These are phyloP conservation scores for Hypomontagnella monticulosa DNA, from an alignment of 495 filamentous ascomycete genomes.

Conservation along the genomic window DNA sequence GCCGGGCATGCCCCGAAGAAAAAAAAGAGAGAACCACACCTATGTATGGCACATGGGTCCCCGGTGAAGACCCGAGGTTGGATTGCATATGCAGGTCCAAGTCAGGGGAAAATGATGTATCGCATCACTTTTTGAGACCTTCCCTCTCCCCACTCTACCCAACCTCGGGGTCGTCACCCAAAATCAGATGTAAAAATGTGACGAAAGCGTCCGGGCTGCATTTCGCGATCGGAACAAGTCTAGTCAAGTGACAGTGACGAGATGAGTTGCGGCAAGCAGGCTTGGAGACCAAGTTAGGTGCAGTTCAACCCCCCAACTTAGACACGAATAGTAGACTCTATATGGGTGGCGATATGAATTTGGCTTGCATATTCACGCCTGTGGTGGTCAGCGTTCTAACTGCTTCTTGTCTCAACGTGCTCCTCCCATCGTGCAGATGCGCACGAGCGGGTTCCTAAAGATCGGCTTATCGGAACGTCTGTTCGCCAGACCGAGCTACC, in stretches of 20 bases:
- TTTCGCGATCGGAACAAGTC: slow-evolving; percentile 28
- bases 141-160: slow-evolving; percentile 26
- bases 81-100: slow-evolving; percentile 44
- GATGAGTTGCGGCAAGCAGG: slow-evolving; percentile 13
- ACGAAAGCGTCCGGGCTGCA: slow-evolving; percentile 32
- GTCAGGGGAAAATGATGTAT: slow-evolving; percentile 39
- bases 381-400: background rate
- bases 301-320: slow-evolving; percentile 25
- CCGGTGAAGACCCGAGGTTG: slow-evolving; percentile 34
- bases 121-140: slow-evolving; percentile 28
- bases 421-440: slow-evolving; percentile 26
- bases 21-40: background rate
- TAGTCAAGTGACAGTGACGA: slow-evolving; percentile 28
- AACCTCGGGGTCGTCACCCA: slow-evolving; percentile 30
- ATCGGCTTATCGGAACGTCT: slow-evolving; percentile 26
- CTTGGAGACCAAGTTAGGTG: slow-evolving; percentile 8
- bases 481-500: slow-evolving; percentile 18
- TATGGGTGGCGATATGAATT: slow-evolving; percentile 23
- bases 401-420: slow-evolving; percentile 23
- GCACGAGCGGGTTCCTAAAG: slow-evolving; percentile 17
- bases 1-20: background rate
- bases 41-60: slow-evolving; percentile 9
- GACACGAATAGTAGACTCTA: background rate
- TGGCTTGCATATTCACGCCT: slow-evolving; percentile 5
- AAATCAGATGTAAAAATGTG: slow-evolving; percentile 38